Percentiles rank a stretch among this genome's conserved stretches.
These are phyloP conservation scores for Quercus engelmannii DNA, from an alignment of 306 rosid species.

Conservation along the genomic window DNA sequence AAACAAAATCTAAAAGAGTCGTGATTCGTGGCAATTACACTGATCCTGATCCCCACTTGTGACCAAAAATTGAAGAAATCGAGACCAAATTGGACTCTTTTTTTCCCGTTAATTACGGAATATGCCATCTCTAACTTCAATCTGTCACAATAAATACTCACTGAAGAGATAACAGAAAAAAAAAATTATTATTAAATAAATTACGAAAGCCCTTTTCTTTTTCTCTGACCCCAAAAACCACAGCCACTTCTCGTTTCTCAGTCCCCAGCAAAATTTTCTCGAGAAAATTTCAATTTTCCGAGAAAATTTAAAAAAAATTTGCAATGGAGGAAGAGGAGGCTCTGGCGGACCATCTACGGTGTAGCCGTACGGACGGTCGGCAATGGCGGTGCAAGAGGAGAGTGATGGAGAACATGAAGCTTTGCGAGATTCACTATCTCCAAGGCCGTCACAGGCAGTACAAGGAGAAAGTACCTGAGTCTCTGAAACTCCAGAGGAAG, in stretches of 20 bases:
- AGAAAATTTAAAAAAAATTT: neutral
- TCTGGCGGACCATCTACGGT: conserved; percentile 74
- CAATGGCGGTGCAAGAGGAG: conserved; percentile 92
- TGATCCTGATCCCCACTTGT: conserved; percentile 12
- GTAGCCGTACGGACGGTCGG: conserved; percentile 87
- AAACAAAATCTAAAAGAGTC: conserved; percentile 8
- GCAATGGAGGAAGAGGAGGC: conserved; percentile 42
- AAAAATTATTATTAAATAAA: neutral
- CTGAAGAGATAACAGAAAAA: neutral
- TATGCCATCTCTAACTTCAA: conserved; percentile 31
- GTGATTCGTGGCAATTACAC: conserved; percentile 20
- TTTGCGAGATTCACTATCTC: conserved; percentile 86
- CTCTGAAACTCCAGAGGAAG: conserved; percentile 72
- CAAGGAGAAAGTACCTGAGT: conserved; percentile 81
- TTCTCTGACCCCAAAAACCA: conserved; percentile 2
- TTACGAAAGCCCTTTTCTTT: neutral
- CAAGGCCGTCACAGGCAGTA: conserved; percentile 84
- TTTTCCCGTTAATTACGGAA: conserved; percentile 34
- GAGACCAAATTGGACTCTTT: conserved; percentile 40
- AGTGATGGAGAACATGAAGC: conserved; percentile 74
- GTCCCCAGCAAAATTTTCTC: conserved; percentile 19
- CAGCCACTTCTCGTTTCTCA: neutral
- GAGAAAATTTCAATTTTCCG: conserved; percentile 21
- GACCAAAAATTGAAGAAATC: conserved; percentile 28
- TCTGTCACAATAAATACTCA: conserved; percentile 30